Base-by-base conservation (phyloP, 148 eudicot species). In the Cornus suecica region DNA sequence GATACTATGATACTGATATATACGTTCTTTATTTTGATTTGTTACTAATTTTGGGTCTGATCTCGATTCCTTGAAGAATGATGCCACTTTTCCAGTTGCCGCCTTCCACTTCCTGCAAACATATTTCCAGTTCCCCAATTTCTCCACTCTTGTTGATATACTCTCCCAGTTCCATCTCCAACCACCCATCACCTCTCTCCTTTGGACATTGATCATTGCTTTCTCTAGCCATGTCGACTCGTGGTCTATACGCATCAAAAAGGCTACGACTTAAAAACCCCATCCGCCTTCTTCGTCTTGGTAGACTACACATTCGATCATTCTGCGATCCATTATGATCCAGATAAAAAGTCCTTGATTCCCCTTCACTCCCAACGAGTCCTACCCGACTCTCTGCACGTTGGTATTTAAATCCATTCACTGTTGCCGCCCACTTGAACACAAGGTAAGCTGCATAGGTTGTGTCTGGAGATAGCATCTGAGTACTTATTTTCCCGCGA, bases 111-210 rank as follows among this genome's bases (percentile, higher is more conserved):
- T 86, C 91, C 77, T 74, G 37, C 23, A 90, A 60, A 20, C 73
- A 60, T 77, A 92, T 80, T 72, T 84, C 82, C 16, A 86, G 78
- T 15, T 82, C 86, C 51, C 71, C 77, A 4, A 77, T 86, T 13
- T 81, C 87, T 24, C 60, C 92, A 16, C 31, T 66, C 2, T 68
- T 16, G 20, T 72, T 80, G 10, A 73, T 52, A 41, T 79, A 86
- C 52, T 85, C 87, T 1, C 93, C 95, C 45, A 90, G 70, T 75
- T 90, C 80, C 5, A 86, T 29, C 76, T 92, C 97, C 68, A 82
- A 45, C 97, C 97, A 92, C 42, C 88, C 90, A 41, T 92, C 95
- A 14, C 41, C 42, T 74, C 97, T 86, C 69, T 0, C 30, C 75
- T 68, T 83, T 0, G 92, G 89, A 15, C 74, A 69, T 48, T 66